Conservation (phyloP, 768 basidiomycete genomes). For the Podaxis sp. region DNA sequence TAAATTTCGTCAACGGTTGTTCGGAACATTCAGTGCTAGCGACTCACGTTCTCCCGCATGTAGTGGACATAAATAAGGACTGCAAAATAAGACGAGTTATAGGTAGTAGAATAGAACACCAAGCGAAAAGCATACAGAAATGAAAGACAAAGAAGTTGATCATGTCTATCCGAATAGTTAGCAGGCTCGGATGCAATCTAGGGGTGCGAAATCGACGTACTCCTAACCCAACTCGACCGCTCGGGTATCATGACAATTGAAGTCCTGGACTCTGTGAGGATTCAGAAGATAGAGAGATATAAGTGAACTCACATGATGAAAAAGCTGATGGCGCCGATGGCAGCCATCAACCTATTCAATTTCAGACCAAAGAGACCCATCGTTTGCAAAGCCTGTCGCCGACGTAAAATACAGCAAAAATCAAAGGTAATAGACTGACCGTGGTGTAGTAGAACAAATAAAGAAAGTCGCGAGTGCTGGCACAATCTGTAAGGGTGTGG, state of each 20-base stretch:
- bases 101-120: neutral
- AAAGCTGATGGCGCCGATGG: constrained; percentile 53
- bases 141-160: constrained; percentile 80
- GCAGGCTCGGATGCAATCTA: neutral
- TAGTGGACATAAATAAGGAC: constrained; percentile 78
- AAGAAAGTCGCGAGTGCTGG: constrained; percentile 42
- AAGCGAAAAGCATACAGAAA: constrained; percentile 38
- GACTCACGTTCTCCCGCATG: constrained; percentile 55
- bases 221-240: constrained; percentile 30
- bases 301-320: constrained; percentile 43
- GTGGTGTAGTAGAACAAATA: constrained; percentile 48
- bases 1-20: constrained; percentile 1
- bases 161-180: constrained; percentile 38
- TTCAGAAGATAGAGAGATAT: neutral
- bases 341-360: constrained; percentile 63
- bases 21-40: neutral
- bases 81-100: constrained; percentile 29
- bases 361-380: constrained; percentile 72
- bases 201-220: constrained; percentile 23
- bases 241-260: constrained; percentile 39
- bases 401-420: constrained; percentile 1
- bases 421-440: constrained; percentile 22
- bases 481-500: constrained; percentile 24
- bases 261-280: constrained; percentile 23
- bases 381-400: constrained; percentile 49